Conservation (phyloP, 352 stramenopile species). For the Phytophthora multivora region DNA sequence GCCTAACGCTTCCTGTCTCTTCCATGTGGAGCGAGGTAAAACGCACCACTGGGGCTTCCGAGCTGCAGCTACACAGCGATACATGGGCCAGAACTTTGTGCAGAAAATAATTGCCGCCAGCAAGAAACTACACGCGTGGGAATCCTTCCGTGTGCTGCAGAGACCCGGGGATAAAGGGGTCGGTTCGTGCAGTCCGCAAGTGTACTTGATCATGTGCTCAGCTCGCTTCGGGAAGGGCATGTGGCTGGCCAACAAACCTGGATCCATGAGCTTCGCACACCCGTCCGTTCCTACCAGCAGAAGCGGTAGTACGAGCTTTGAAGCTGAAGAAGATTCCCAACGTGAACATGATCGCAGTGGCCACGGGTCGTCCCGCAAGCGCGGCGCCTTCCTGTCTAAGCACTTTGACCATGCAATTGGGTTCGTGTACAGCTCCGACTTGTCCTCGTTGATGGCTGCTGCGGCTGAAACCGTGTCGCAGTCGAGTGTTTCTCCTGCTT, state of each 20-base stretch:
- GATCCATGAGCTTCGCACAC: constrained; percentile 20
- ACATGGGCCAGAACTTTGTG: constrained; percentile 80
- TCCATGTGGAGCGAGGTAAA: constrained; percentile 72
- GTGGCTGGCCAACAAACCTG: constrained; percentile 64
- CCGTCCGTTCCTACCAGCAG: constrained; percentile 20
- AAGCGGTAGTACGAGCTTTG: constrained; percentile 18
- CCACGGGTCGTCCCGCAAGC: constrained; percentile 9
- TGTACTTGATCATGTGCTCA: constrained; percentile 81
- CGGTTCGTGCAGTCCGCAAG: constrained; percentile 23
- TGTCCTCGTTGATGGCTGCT: constrained; percentile 50
- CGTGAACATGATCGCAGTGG: constrained; percentile 19
- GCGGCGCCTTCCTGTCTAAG: constrained; percentile 67
- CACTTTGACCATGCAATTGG: constrained; percentile 70
- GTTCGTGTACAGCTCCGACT: constrained; percentile 71
- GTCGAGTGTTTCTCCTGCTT: constrained; percentile 4
- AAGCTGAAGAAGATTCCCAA: constrained; percentile 22
- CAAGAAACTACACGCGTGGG: constrained; percentile 76
- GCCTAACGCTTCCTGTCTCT: constrained; percentile 73
- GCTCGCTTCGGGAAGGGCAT: constrained; percentile 83
- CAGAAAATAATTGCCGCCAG: constrained; percentile 56
- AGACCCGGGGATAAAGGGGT: constrained; percentile 27
- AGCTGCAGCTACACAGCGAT: constrained; percentile 61
- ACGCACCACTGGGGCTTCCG: constrained; percentile 86
- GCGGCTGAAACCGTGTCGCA: constrained; percentile 7
- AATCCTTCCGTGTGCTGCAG: constrained; percentile 75